These are phyloP conservation scores for Scenedesmus sp. DNA, from an alignment of 163 green algal genomes.

Conservation along the genomic window DNA sequence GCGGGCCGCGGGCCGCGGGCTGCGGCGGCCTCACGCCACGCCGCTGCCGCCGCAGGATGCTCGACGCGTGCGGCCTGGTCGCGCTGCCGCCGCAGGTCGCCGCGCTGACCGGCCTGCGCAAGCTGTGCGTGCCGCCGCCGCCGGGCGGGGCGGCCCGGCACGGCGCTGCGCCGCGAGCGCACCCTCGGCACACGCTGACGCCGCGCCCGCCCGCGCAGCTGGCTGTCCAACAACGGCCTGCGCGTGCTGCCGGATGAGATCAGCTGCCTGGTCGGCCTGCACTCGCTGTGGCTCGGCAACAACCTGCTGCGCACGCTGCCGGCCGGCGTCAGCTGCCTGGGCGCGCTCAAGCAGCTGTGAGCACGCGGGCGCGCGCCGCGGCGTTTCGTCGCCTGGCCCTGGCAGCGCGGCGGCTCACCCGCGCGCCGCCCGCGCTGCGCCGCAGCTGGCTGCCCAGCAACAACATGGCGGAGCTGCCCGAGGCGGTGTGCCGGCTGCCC, in stretches of 20 bases:
- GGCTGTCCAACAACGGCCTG: slow-evolving; percentile 60
- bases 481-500: slow-evolving; percentile 37
- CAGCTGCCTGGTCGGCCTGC: slow-evolving; percentile 33
- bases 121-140: slow-evolving; percentile 42
- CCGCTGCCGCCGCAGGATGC: slow-evolving; percentile 40
- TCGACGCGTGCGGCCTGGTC: slow-evolving; percentile 50
- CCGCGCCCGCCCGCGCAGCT: slow-evolving; percentile 31
- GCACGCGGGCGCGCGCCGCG: background rate
- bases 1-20: background rate
- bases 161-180: no score
- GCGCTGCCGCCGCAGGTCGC: slow-evolving; percentile 44
- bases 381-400: background rate
- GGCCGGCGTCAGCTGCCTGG: slow-evolving; percentile 26
- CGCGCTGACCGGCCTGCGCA: slow-evolving; percentile 35
- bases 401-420: background rate
- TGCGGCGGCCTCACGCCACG: background rate
- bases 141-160: no score
- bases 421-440: no score
- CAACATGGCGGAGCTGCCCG: slow-evolving; percentile 46
- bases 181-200: no score
- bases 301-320: slow-evolving; percentile 54
- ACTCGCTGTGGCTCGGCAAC: slow-evolving; percentile 58
- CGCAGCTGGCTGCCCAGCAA: slow-evolving; percentile 58
- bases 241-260: slow-evolving; percentile 45
- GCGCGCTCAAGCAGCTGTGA: slow-evolving; percentile 42